phyloP scores from a whole-genome alignment of 139 green algal species.

The Chlamydomonas applanata region DNA sequence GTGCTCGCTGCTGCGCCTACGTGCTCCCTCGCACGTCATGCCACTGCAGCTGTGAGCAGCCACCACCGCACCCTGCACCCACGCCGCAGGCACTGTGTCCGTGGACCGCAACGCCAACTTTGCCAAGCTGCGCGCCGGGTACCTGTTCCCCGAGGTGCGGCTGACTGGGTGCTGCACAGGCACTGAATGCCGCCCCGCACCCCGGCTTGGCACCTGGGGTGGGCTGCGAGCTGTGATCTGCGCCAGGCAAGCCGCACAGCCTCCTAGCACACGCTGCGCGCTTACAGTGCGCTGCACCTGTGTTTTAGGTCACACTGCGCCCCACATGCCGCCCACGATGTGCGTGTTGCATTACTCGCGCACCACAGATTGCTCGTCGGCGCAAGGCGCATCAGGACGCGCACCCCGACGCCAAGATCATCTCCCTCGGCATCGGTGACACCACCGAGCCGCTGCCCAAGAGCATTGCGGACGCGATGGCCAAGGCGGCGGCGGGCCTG shows the following conservation, averaged over 20 bases:
- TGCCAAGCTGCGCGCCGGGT: conserved; percentile 95
- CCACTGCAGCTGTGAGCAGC: no score
- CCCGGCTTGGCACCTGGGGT: not conserved
- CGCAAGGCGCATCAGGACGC: conserved; percentile 86
- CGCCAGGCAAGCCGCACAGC: no score
- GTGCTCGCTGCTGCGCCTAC: no score
- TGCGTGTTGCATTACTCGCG: no score
- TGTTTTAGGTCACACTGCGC: no score
- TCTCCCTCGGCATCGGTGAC: conserved; percentile 97
- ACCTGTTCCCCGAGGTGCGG: conserved; percentile 97
- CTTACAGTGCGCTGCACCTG: no score
- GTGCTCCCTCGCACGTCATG: no score
- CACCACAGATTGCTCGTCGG: conserved; percentile 88
- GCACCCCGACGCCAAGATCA: conserved; percentile 95
- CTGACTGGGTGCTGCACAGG: no score
- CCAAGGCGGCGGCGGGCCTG: conserved; percentile 76
- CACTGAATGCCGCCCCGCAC: not conserved
- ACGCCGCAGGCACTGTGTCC: conserved; percentile 27
- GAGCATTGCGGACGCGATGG: conserved; percentile 85
- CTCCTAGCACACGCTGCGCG: no score
- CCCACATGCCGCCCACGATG: no score
- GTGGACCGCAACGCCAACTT: conserved; percentile 91
- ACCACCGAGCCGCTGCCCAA: conserved; percentile 96
- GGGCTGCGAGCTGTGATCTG: no score
- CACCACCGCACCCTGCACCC: not conserved